Evolutionary conservation across 2,329 filamentous ascomycete species (phyloP).

Genomic region (Ophiostoma piceae): DNA sequence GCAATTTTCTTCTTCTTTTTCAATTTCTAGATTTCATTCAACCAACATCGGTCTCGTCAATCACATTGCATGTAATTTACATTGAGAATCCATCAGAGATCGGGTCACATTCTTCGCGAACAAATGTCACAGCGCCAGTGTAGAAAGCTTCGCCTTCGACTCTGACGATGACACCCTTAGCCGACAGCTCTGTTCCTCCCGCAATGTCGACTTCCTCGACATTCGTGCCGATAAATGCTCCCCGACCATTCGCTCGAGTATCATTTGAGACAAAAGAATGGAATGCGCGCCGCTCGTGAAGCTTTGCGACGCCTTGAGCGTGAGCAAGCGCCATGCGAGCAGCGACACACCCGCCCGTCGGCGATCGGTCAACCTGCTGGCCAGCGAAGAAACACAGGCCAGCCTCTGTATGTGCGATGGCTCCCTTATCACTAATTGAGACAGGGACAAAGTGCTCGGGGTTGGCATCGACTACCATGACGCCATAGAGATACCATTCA

Average conservation of each 20-base stretch:
- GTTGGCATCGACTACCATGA: background rate
- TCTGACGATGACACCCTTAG: background rate
- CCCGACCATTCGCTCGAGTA: background rate
- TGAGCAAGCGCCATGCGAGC: background rate
- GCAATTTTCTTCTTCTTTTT: background rate
- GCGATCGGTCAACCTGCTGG: background rate
- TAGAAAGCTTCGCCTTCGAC: background rate
- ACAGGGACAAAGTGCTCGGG: background rate
- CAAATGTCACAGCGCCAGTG: background rate
- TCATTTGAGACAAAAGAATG: background rate
- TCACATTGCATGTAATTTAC: background rate
- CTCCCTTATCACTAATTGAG: background rate
- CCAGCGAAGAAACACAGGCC: background rate
- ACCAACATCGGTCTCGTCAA: background rate
- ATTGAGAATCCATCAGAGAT: background rate
- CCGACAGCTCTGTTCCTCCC: background rate
- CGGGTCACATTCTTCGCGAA: background rate
- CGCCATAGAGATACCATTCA: background rate
- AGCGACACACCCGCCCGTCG: background rate
- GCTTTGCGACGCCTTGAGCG: background rate
- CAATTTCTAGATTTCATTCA: background rate
- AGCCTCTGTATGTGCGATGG: background rate
- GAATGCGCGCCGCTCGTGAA: background rate
- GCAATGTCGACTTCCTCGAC: background rate
- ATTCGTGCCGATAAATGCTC: background rate